A percentile compares a stretch with the other conserved stretches of the same genome.
These are phyloP conservation scores for Boletus pseudo-olivaceus DNA, from an alignment of 768 basidiomycete genomes.

Conservation along the genomic window DNA sequence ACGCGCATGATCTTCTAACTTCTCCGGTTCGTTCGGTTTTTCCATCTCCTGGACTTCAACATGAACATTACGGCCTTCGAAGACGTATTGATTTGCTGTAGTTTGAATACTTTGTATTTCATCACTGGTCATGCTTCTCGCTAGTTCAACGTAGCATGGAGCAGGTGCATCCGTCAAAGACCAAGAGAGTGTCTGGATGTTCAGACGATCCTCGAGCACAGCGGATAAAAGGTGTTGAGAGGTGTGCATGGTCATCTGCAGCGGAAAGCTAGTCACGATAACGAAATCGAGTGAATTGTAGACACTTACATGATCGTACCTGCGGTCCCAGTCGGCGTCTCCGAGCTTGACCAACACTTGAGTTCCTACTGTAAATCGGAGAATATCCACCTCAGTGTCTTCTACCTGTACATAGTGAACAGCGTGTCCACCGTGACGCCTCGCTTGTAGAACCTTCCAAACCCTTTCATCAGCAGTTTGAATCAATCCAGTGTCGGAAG, in stretches of 20 bases:
- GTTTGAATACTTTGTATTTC: slow-evolving; percentile 62
- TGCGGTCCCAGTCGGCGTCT: slow-evolving; percentile 55
- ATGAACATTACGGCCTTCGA: slow-evolving; percentile 62
- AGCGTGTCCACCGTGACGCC: slow-evolving; percentile 68
- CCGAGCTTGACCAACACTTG: slow-evolving; percentile 53
- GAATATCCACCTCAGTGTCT: slow-evolving; percentile 39
- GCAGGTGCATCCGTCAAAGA: slow-evolving; percentile 65
- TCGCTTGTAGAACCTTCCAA: slow-evolving; percentile 63
- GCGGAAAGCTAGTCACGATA: not conserved
- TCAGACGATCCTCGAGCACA: slow-evolving; percentile 60
- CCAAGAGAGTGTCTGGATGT: slow-evolving; percentile 76
- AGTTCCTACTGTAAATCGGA: slow-evolving; percentile 49
- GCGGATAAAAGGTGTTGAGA: slow-evolving; percentile 82
- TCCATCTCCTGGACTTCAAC: slow-evolving; percentile 75
- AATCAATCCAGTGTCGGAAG: slow-evolving; percentile 66
- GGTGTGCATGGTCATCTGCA: slow-evolving; percentile 80
- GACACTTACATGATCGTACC: slow-evolving; percentile 67
- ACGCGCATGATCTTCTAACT: slow-evolving; percentile 45
- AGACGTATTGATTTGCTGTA: slow-evolving; percentile 63
- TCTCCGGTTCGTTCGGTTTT: slow-evolving; percentile 30
- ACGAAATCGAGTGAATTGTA: not conserved
- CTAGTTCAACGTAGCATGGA: slow-evolving; percentile 76
- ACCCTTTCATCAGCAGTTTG: slow-evolving; percentile 39
- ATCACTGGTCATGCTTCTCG: slow-evolving; percentile 58
- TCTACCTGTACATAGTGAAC: slow-evolving; percentile 63